A percentile compares a stretch with the other conserved stretches of the same genome.
Conservation (phyloP, 495 filamentous ascomycete species). For the Aspergillus sclerotiicarbonarius region DNA sequence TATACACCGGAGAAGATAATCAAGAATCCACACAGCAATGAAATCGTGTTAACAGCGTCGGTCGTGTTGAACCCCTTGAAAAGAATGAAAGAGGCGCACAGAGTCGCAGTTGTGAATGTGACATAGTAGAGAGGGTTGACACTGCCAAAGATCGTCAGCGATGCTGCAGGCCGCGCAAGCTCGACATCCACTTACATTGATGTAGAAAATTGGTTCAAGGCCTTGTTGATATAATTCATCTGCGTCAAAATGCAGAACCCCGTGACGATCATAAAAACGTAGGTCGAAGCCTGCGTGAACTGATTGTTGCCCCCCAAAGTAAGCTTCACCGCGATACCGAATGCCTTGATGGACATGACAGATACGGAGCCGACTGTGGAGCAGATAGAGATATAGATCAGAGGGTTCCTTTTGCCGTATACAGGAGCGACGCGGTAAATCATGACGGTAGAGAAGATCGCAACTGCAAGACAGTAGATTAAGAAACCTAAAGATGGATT, state of each 20-base stretch:
- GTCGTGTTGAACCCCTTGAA: slow-evolving; percentile 97
- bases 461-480: slow-evolving; percentile 72
- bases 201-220: slow-evolving; percentile 92
- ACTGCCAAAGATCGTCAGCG: slow-evolving; percentile 51
- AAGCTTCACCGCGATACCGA: slow-evolving; percentile 93
- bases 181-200: slow-evolving; percentile 68
- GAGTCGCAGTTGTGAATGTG: slow-evolving; percentile 95
- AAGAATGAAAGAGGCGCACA: slow-evolving; percentile 94
- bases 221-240: slow-evolving; percentile 99
- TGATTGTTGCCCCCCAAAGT: slow-evolving; percentile 91
- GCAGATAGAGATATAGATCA: slow-evolving; percentile 96
- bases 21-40: slow-evolving; percentile 89
- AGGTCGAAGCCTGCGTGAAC: slow-evolving; percentile 88
- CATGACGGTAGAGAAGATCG: slow-evolving; percentile 84
- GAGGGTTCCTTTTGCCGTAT: slow-evolving; percentile 90
- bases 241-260: slow-evolving; percentile 92
- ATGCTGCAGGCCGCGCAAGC: not conserved
- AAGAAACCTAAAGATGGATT: slow-evolving; percentile 66
- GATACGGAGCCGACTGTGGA: slow-evolving; percentile 94
- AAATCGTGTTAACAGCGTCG: slow-evolving; percentile 89
- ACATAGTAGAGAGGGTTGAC: slow-evolving; percentile 99
- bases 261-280: slow-evolving; percentile 93
- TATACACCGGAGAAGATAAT: slow-evolving; percentile 97
- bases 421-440: slow-evolving; percentile 89
- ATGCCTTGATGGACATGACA: slow-evolving; percentile 98